Evolutionary conservation across 352 stramenopile species (phyloP), one percentile per base, ranked within the genome.

Genomic region (Globisporangium ultimum): DNA sequence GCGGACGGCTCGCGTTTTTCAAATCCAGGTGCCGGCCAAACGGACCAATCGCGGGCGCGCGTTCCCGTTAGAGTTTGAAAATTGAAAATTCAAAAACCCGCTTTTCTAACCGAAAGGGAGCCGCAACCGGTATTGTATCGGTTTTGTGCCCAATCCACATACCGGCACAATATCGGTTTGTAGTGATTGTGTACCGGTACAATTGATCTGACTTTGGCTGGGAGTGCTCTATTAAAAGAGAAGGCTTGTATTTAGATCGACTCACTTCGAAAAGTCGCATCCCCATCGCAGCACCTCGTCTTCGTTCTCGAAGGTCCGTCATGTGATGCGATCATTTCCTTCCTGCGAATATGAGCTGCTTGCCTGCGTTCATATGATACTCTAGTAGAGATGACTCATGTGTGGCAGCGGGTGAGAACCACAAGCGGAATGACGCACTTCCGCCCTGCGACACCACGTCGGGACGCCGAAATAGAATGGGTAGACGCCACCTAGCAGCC

Each of bases 1-100:
- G 28, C 5, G 7, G 28, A 10, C 24, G 53, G 41, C 24, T 55
- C n/a, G 32, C n/a, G 20, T 42, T 60, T 60, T 66, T 60, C 24
- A 55, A 66, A 46, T 47, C 41, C 42, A 56, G 32, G 45, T 45
- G 11, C 34, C 12, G 36, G 34, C 11, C 40, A 36, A 49, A 51
- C 7, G n/a, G 40, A 45, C 40, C 40, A 45, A 45, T 45, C 40
- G 40, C 40, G 17, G 17, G 40, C 40, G 17, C 40, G 40, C 40
- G 17, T 18, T n/a, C 2, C 40, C 40, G 12, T 45, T 57, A 36
- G 28, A 36, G 8, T 63, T 63, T 63, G 57, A 63, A 63, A 51
- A 58, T 63, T 63, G 48, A 63, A 63, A 63, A 51, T 22, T 20
- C 41, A 60, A 50, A 58, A 41, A 24, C 18, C 18, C 15, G 50